phyloP scores from a whole-genome alignment of 2,329 filamentous ascomycete genomes.

The Colletotrichum sp. region DNA sequence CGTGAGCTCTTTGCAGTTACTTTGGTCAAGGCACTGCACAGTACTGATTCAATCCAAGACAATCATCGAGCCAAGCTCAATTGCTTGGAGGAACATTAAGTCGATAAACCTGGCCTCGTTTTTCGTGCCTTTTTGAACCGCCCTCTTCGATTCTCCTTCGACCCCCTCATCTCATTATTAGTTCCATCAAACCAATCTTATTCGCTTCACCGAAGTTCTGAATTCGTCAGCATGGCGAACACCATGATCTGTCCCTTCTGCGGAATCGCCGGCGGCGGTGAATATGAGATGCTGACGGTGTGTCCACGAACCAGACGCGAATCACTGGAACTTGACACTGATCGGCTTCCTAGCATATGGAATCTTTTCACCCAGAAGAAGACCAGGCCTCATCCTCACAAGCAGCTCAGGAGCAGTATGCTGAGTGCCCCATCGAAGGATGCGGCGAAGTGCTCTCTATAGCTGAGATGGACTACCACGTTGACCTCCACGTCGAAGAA shows the following conservation, averaged over 20 bases:
- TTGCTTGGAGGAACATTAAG: not conserved
- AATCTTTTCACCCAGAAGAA: constrained; percentile 30
- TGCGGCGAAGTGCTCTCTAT: constrained; percentile 63
- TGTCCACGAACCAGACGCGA: constrained; percentile 9
- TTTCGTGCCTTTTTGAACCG: not conserved
- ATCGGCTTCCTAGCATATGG: constrained; percentile 28
- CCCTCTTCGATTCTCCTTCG: not conserved
- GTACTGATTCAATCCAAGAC: not conserved
- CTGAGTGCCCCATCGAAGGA: constrained; percentile 38
- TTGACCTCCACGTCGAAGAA: constrained; percentile 62
- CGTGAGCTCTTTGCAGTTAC: not conserved
- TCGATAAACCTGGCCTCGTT: not conserved
- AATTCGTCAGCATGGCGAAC: not conserved
- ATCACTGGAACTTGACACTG: not conserved
- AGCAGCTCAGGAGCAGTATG: constrained; percentile 34
- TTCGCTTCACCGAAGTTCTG: not conserved
- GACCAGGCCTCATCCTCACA: not conserved
- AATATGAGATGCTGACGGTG: constrained; percentile 41
- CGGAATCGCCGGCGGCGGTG: constrained; percentile 30
- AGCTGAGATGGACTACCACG: constrained; percentile 60
- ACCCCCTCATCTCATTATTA: not conserved
- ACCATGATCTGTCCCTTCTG: constrained; percentile 39
- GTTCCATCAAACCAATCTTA: not conserved
- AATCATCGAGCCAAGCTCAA: not conserved
- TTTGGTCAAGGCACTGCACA: not conserved